Percentiles rank a stretch among this genome's conserved stretches.
Evolutionary conservation across 2,329 filamentous ascomycete species (phyloP).

Genomic region (Trichoderma koningii): DNA sequence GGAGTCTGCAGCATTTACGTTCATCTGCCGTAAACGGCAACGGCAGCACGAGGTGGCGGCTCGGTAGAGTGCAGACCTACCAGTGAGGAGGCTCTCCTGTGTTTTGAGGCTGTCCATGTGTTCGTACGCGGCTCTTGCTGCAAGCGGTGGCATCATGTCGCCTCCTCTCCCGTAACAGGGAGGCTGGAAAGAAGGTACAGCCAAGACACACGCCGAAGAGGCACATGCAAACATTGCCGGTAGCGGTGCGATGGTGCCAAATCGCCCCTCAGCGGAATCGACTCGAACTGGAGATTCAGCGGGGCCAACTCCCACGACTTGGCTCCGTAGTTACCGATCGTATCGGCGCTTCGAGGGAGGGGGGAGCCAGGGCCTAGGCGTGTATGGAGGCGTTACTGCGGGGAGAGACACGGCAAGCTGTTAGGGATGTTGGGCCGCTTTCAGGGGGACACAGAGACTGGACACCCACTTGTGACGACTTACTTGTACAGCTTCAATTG

Average conservation of each 20-base stretch:
- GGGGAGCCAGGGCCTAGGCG: neutral
- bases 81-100: neutral
- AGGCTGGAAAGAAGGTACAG: no score
- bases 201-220: neutral
- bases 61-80: neutral
- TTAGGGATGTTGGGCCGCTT: neutral
- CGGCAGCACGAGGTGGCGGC: neutral
- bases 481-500: neutral
- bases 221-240: neutral
- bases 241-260: neutral
- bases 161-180: no score
- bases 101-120: neutral
- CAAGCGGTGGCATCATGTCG: no score
- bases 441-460: slow-evolving; percentile 5
- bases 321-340: slow-evolving; percentile 4
- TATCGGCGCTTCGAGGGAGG: slow-evolving; percentile 5
- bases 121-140: neutral
- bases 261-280: neutral
- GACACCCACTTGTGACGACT: neutral
- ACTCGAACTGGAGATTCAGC: neutral
- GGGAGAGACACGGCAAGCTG: neutral
- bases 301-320: slow-evolving; percentile 17
- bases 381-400: slow-evolving; percentile 10
- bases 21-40: neutral
- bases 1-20: neutral